A percentile compares a stretch with the other conserved stretches of the same genome.
These are phyloP conservation scores for Cercophora newfieldiana DNA, from an alignment of 495 filamentous ascomycete genomes.

Conservation along the genomic window DNA sequence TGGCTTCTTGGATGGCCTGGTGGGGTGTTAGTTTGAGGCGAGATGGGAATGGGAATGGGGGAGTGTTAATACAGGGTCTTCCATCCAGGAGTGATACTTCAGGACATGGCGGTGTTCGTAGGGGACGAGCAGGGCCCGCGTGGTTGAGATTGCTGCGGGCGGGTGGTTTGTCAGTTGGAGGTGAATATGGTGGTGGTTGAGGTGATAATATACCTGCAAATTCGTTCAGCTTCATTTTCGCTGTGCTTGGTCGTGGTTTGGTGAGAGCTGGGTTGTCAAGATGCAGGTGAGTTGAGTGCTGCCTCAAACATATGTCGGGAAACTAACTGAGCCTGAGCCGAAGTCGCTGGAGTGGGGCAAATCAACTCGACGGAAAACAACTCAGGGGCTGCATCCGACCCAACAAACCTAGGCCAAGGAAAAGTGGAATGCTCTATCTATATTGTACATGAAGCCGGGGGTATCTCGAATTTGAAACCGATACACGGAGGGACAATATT, in stretches of 20 bases:
- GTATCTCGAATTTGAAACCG: slow-evolving; percentile 13
- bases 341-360: neutral
- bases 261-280: neutral
- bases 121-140: slow-evolving; percentile 71
- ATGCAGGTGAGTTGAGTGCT: neutral
- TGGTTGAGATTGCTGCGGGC: slow-evolving; percentile 62
- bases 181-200: neutral
- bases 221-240: slow-evolving; percentile 45
- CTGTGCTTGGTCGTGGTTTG: neutral
- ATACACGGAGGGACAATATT: neutral
- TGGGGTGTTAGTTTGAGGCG: slow-evolving; percentile 2
- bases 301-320: neutral
- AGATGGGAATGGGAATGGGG: neutral
- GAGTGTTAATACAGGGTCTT: slow-evolving; percentile 64
- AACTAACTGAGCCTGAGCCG: neutral
- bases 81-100: slow-evolving; percentile 87
- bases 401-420: neutral
- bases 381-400: neutral
- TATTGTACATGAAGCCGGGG: neutral
- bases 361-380: neutral
- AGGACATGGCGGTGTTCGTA: slow-evolving; percentile 80
- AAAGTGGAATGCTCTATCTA: neutral
- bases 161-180: slow-evolving; percentile 5
- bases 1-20: slow-evolving; percentile 77
- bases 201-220: slow-evolving; percentile 37